Conservation (phyloP, 768 basidiomycete species). For the Suillus fuscotomentosus region DNA sequence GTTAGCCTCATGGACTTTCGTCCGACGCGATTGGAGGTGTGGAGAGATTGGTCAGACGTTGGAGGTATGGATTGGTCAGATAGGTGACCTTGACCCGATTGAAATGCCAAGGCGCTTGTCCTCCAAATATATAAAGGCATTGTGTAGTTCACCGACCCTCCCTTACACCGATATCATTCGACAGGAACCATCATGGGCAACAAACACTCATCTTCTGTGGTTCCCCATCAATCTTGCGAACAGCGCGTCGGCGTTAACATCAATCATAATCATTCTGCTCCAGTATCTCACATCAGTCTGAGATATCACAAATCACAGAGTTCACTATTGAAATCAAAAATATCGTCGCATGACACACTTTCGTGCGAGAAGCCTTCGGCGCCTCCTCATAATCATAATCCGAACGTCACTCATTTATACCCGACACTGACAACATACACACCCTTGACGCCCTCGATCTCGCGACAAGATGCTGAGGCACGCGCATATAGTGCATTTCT, state of each 20-base stretch:
- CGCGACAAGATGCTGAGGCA: constrained; percentile 34
- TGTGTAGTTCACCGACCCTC: not conserved
- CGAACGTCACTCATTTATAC: constrained; percentile 6
- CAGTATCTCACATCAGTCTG: constrained; percentile 36
- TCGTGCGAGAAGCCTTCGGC: constrained; percentile 27
- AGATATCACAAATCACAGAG: constrained; percentile 37
- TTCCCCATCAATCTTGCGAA: constrained; percentile 19
- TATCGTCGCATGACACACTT: constrained; percentile 41
- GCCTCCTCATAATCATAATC: not conserved
- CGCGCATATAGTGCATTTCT: constrained; percentile 51
- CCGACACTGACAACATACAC: constrained; percentile 24
- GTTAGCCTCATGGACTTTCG: not conserved
- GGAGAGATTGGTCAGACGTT: not conserved
- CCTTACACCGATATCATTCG: not conserved
- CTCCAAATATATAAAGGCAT: not conserved
- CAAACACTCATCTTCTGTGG: constrained; percentile 24
- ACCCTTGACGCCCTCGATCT: constrained; percentile 20
- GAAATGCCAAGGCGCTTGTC: not conserved
- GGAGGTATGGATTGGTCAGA: not conserved
- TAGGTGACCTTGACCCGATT: not conserved
- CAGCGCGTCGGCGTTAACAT: constrained; percentile 7
- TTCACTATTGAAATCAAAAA: constrained; percentile 31
- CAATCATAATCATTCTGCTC: constrained; percentile 10
- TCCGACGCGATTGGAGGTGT: not conserved
- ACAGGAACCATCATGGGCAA: constrained; percentile 27